Evolutionary conservation across 2,329 filamentous ascomycete genomes (phyloP), one percentile per base, ranked within the genome.

Genomic region (Fonsecaea monophora): DNA sequence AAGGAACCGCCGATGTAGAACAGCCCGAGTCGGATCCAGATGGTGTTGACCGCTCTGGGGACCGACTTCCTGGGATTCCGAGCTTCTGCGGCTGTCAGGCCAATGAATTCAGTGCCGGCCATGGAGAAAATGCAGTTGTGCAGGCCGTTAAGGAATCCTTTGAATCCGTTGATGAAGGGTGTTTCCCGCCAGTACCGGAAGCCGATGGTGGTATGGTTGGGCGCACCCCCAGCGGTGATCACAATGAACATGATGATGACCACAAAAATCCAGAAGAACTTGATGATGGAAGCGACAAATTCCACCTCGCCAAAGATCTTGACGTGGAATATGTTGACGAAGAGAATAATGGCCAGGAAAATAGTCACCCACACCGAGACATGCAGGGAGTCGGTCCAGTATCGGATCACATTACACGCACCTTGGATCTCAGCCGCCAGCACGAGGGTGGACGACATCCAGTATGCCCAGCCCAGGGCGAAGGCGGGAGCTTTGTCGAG

Each of bases 221-320:
- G 78, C 1, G 77, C 80, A 8, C 80, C 80, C 7, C 81, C 81
- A n/a, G 81, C 81, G 10, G 80, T 80, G 40, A 82, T 76, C 54
- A 82, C 74, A 54, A 78, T 78, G 45, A 80, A 74, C 15, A 80
- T 80, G 55, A 83, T 78, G 69, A 84, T 82, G 68, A 83, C 80
- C 30, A 83, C 76, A 62, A 83, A 78, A 61, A 83, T 82, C 80
- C 81, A 83, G 38, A 78, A 75, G 42, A 83, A 82, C 67, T 84
- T 84, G 71, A 83, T 80, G 1, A 76, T 75, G 6, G 79, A 80
- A 40, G 77, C 75, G 5, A 80, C 67, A 18, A 83, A 81, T 68
- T 84, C 82, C 12, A 81, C 78, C 66, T 84, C 81, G 3, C 78
- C 82, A 62, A 83, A 83, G 53, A 81, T 66, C 7, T 72, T 78